A percentile compares a stretch with the other conserved stretches of the same genome.
Conservation (phyloP, 305 asterid species). For the Fraxinus ornus region DNA sequence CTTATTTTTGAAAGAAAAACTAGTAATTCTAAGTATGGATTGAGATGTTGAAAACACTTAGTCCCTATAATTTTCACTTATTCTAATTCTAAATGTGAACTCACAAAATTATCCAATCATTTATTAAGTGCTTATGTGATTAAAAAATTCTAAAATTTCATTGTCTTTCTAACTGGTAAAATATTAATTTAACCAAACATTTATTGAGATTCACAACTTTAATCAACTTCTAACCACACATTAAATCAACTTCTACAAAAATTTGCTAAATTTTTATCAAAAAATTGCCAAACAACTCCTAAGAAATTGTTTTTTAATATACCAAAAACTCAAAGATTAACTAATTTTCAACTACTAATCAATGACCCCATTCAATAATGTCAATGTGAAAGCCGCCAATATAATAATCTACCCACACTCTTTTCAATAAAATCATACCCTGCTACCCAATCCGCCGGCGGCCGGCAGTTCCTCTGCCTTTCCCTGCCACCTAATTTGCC, state of each 20-base stretch:
- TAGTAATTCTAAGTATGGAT: too few species aligned
- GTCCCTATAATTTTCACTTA: too few species aligned
- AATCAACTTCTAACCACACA: background rate
- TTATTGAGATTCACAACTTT: background rate
- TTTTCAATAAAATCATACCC: constrained; percentile 5
- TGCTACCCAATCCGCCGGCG: constrained; percentile 21
- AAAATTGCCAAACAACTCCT: background rate
- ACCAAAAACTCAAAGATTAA: background rate
- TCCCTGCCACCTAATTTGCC: background rate
- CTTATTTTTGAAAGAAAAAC: too few species aligned
- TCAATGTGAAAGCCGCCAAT: background rate
- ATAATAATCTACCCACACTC: background rate
- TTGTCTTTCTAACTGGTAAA: background rate
- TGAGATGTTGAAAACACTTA: too few species aligned
- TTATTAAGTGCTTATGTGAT: background rate
- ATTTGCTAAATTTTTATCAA: background rate
- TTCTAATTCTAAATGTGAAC: background rate
- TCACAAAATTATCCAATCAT: background rate
- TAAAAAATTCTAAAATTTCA: too few species aligned
- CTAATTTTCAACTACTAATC: constrained; percentile 30
- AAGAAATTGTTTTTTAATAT: background rate
- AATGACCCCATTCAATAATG: constrained; percentile 22
- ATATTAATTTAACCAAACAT: background rate
- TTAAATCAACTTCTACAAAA: too few species aligned
- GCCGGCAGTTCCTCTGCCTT: background rate